Conservation (phyloP, 129 eudicot genomes). For the Saussurea involucrata region DNA sequence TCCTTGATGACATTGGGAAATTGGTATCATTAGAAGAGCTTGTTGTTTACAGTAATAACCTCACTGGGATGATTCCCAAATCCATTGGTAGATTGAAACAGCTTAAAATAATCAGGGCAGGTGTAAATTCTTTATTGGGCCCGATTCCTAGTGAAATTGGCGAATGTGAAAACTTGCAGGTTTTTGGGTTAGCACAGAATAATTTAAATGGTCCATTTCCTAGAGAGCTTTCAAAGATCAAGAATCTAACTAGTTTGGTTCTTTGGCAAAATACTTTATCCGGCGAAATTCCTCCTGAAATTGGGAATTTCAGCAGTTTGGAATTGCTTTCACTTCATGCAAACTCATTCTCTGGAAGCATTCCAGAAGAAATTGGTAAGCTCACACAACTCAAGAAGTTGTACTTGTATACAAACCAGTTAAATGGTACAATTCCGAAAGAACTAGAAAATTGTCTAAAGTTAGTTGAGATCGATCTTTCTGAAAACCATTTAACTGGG, state of each 20-base stretch:
- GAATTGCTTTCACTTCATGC: constrained; percentile 69
- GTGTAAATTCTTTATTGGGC: constrained; percentile 64
- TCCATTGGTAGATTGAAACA: constrained; percentile 51
- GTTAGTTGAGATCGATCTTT: constrained; percentile 77
- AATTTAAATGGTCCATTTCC: constrained; percentile 63
- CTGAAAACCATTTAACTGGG: constrained; percentile 69
- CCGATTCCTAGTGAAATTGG: constrained; percentile 62
- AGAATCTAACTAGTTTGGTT: constrained; percentile 52
- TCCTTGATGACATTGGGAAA: constrained; percentile 64
- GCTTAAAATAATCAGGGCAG: constrained; percentile 74
- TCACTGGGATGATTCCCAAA: constrained; percentile 68
- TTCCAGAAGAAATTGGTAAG: constrained; percentile 73
- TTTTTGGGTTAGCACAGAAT: constrained; percentile 75
- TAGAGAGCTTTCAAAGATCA: constrained; percentile 59
- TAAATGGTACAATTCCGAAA: constrained; percentile 67
- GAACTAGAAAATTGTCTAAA: constrained; percentile 55
- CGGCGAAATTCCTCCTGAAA: constrained; percentile 67
- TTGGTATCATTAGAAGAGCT: constrained; percentile 60
- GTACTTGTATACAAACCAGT: constrained; percentile 67
- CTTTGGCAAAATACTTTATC: constrained; percentile 71
- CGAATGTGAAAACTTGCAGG: constrained; percentile 63
- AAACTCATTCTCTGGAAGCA: constrained; percentile 57
- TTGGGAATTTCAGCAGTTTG: constrained; percentile 66
- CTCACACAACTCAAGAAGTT: constrained; percentile 47
- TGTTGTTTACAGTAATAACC: constrained; percentile 74